phyloP scores from a whole-genome alignment of 2,329 filamentous ascomycete genomes.

The Dothideomycetidae sp. region DNA sequence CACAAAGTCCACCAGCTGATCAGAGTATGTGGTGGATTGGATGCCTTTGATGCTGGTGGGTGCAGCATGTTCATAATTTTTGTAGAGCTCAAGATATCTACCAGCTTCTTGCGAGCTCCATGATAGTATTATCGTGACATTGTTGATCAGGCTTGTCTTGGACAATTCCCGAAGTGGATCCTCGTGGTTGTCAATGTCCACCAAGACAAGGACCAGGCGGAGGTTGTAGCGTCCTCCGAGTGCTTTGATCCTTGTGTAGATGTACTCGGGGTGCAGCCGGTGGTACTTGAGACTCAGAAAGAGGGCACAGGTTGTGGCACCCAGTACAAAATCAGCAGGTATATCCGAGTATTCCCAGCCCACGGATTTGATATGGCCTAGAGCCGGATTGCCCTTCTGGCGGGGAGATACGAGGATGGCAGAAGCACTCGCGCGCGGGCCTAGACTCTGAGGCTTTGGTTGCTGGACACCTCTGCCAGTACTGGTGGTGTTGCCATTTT shows the following conservation, averaged over 20 bases:
- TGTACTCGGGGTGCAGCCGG: constrained; percentile 91
- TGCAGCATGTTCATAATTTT: constrained; percentile 81
- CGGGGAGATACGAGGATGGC: constrained; percentile 80
- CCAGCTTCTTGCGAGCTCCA: constrained; percentile 92
- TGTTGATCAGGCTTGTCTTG: constrained; percentile 85
- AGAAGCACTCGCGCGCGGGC: constrained; percentile 51
- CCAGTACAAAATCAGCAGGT: constrained; percentile 83
- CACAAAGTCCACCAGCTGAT: constrained; percentile 81
- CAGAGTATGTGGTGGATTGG: constrained; percentile 69
- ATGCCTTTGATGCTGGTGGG: constrained; percentile 69
- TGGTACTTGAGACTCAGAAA: constrained; percentile 96
- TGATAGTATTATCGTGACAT: constrained; percentile 79
- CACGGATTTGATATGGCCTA: constrained; percentile 66
- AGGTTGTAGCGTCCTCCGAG: constrained; percentile 77
- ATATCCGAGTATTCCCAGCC: constrained; percentile 97
- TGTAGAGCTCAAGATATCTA: constrained; percentile 87
- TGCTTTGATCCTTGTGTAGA: constrained; percentile 80
- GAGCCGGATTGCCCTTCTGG: constrained; percentile 87
- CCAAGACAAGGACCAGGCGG: constrained; percentile 75
- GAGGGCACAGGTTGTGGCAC: constrained; percentile 73
- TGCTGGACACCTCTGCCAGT: constrained; percentile 51
- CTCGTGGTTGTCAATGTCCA: constrained; percentile 91
- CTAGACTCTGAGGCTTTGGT: constrained; percentile 74
- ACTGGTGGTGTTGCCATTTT: constrained; percentile 13
- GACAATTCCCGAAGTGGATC: constrained; percentile 77